Base-by-base conservation (phyloP, 306 rosid genomes). In the Fragaria iinumae region DNA sequence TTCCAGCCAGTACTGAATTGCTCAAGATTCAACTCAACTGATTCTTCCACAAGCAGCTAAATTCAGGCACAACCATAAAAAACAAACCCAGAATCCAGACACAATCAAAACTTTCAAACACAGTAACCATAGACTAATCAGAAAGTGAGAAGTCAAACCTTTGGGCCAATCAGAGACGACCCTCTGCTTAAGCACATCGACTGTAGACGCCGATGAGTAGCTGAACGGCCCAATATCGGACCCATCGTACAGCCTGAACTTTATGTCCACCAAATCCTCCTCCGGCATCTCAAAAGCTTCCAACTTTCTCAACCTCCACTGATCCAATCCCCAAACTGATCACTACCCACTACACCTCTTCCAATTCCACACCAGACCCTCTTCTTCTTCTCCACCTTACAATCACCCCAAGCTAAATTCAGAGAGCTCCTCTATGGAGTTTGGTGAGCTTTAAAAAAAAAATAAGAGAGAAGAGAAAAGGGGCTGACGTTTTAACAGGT, bases 151-250 rank as follows among this genome's bases (percentile, higher is more conserved):
- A 45, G 64, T 48, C 76, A 11, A 69, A 93, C 98, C 97, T 93
- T 85, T 91, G 67, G 98, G 98, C 97, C 97, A 93, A 79, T 93
- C 97, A 25, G 98, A 87, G 41, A 93, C 91, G 43, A 93, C 78
- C 81, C 97, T 88, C 84, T 93, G 96, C 89, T 93, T 93, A 16
- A 93, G 97, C 89, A 83, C 83, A 81, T 91, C 98, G 36, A 93
- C 90, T 2, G 98, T 93, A 11, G 96, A 88, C 10, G 98, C 82
- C 36, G 97, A 74, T 13, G 97, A 88, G 87, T 93, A 93, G 74
- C 90, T 84, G 75, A 91, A 90, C 10, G 98, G 98, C 48, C 97
- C 97, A 71, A 92, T 80, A 73, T 92, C 96, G 56, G 91, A 84
- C 63, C 97, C 97, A 84, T 93, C 98, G 77, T 88, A 91, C 78